Evolutionary conservation across 129 eudicot genomes (phyloP).

Genomic region (Flaveria robusta): DNA sequence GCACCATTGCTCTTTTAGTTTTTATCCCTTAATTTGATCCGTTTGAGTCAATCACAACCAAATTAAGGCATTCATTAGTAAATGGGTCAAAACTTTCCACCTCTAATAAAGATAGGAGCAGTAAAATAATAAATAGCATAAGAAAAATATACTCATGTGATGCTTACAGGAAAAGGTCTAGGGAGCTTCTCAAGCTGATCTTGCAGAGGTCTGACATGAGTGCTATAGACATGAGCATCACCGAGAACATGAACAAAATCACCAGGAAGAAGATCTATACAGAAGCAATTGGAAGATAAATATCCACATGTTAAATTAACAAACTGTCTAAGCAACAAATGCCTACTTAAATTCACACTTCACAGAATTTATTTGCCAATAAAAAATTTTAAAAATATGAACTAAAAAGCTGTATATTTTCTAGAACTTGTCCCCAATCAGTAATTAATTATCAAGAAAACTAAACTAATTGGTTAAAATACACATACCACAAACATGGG

Average conservation of each 20-base stretch:
- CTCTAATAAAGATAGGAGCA: neutral
- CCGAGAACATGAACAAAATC: conserved; percentile 85
- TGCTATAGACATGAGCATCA: conserved; percentile 89
- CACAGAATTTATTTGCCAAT: neutral
- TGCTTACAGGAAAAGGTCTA: conserved; percentile 87
- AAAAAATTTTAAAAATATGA: neutral
- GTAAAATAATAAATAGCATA: neutral
- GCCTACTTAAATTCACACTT: neutral
- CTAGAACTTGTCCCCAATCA: neutral
- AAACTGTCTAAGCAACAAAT: neutral
- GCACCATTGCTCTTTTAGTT: neutral
- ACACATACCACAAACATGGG: conserved; percentile 91
- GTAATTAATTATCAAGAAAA: neutral
- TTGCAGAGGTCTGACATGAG: conserved; percentile 74
- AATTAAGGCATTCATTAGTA: neutral
- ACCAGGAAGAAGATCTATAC: conserved; percentile 83
- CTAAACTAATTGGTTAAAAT: neutral
- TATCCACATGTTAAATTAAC: neutral
- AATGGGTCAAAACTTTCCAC: neutral
- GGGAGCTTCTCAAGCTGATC: conserved; percentile 85
- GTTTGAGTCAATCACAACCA: neutral
- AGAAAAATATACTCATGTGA: neutral
- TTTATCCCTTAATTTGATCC: neutral
- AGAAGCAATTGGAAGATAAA: conserved; percentile 11
- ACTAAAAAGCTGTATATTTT: neutral